Evolutionary conservation across 352 stramenopile genomes (phyloP), one percentile per base, ranked within the genome.

Genomic region (Globisporangium iwayamae): DNA sequence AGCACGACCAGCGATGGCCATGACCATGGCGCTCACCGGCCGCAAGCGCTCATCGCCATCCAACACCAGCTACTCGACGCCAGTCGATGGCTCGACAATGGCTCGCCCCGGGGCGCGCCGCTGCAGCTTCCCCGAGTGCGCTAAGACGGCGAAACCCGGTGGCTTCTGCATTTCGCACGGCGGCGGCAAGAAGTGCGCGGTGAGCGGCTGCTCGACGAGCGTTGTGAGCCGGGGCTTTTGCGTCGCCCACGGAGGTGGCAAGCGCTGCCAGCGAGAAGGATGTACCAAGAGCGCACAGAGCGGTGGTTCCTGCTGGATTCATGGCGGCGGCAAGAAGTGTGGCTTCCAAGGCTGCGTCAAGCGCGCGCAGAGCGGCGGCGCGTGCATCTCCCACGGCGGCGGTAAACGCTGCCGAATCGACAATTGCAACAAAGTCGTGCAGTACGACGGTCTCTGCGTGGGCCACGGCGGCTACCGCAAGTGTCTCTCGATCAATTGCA

Each of bases 131-230:
- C 73, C 73, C 4, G 64, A 80, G 41, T 80, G 73, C 54, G 50
- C 36, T 54, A 74, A 74, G 67, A 78, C 73, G 3, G 70, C 73
- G 34, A 80, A 80, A 36, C 70, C 71, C 13, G 73, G 73, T 50
- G 81, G 81, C 34, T 88, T 83, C 45, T 90, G 80, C 69, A 90
- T 90, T 53, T 75, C 80, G 8, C 80, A 90, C 57, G 80, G 80
- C 48, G 80, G 80, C 41, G 80, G 80, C 61, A 90, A 90, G 63
- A 80, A 80, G 60, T 80, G 73, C 43, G 62, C 68, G 1, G 71
- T 80, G 4, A 43, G 73, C 30, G 55, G 59, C 41, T 80, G 73
- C 60, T 74, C 70, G 2, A 80, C 73, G 8, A 78, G 70, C 65
- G 68, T 78, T 45, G 73, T 80, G 56, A 80, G 73, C 36, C 68